Evolutionary conservation across 345 rosid species (phyloP), one percentile per base, ranked within the genome.

Genomic region (Stellera chamaejasme): DNA sequence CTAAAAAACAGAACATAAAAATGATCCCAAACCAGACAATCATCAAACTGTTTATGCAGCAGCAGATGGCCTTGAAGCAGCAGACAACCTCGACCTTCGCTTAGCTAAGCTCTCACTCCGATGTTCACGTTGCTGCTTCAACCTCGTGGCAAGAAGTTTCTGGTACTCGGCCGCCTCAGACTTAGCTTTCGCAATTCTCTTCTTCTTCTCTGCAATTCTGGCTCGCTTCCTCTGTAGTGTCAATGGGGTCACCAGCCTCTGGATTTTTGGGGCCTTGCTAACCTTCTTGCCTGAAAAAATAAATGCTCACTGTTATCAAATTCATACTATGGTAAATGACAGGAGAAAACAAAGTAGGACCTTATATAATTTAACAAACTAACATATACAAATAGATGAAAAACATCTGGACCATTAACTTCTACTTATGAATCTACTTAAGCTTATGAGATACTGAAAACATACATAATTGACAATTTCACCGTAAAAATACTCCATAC

Each of bases 91-190:
- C 51, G 77, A 76, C 54, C 77, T 66, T 49, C 27, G 72, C 62
- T 72, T 76, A 2, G 77, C 80, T 48, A 76, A 66, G 69, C 72
- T 76, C 72, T 76, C 74, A 48, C 80, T 76, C 2, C 81, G 77
- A 42, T 72, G 77, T 1, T 75, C 88, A 7, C 85, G 61, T 53
- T 82, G 85, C 73, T 82, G 85, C 81, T 79, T 75, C 67, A 70
- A 50, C 45, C 75, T 52, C 39, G 8, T 4, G 16, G 62, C 58
- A n/a, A 32, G 80, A 28, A 79, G 80, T 48, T 69, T 79, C 64
- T 79, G 83, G 62, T 79, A 79, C 60, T 79, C 78, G 1, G 78
- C 83, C 3, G 80, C 83, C 41, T 72, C 83, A 2, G 80, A 56
- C 60, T 75, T 75, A 10, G 83, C 77, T 80, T 79, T 79, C 3